phyloP scores from a whole-genome alignment of 371 early-diverging fungal genomes.

The Mortierella sp. region DNA sequence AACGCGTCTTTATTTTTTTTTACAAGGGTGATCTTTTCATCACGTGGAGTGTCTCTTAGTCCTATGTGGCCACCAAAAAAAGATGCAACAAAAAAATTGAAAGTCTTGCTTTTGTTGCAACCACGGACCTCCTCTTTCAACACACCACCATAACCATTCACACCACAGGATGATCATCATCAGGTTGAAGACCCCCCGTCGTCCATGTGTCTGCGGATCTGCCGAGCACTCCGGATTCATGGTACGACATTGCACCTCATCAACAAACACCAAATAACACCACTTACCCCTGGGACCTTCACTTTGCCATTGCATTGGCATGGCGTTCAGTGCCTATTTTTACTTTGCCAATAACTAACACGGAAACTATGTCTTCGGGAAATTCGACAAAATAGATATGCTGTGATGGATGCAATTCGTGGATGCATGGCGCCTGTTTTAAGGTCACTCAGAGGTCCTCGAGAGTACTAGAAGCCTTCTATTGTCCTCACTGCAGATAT shows the following conservation, averaged over 20 bases:
- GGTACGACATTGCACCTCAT: conserved; percentile 16
- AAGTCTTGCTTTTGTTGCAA: neutral
- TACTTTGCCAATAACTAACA: neutral
- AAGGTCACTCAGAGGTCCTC: conserved; percentile 32
- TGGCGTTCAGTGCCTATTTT: neutral
- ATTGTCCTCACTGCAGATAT: conserved; percentile 29
- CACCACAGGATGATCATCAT: conserved; percentile 21
- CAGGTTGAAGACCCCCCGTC: neutral
- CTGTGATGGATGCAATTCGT: conserved; percentile 41
- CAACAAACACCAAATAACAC: neutral
- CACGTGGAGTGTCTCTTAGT: too few species aligned
- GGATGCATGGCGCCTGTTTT: conserved; percentile 52
- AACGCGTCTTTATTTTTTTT: too few species aligned
- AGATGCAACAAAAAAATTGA: too few species aligned
- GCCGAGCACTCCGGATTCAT: conserved; percentile 35
- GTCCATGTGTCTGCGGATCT: conserved; percentile 43
- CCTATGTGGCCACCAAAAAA: too few species aligned
- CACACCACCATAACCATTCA: neutral
- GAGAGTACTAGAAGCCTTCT: conserved; percentile 30
- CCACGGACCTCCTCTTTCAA: neutral
- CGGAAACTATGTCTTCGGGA: neutral
- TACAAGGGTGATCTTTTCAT: too few species aligned
- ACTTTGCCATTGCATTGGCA: neutral
- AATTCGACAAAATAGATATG: conserved; percentile 23
- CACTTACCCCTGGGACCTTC: neutral